A percentile compares a stretch with the other conserved stretches of the same genome.
Conservation (phyloP, 805 yeast species). For the Lipomyces orientalis region DNA sequence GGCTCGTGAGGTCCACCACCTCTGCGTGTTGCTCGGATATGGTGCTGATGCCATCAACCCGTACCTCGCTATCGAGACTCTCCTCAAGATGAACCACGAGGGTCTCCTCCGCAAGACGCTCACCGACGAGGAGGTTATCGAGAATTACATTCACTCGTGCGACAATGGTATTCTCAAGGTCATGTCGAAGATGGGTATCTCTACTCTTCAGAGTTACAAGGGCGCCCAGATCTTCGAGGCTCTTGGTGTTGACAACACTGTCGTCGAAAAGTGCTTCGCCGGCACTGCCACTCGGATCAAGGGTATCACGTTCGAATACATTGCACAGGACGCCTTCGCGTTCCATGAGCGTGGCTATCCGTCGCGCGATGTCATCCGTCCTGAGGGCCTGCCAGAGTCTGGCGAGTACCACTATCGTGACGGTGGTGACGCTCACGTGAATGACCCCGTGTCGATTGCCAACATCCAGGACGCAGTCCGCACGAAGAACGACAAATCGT, state of each 20-base stretch:
- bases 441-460: constrained; percentile 94
- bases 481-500: constrained; percentile 92
- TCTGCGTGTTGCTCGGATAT: constrained; percentile 91
- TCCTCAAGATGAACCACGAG: constrained; percentile 82
- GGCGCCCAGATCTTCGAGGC: constrained; percentile 99
- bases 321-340: constrained; percentile 95
- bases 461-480: constrained; percentile 97
- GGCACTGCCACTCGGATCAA: constrained; percentile 97
- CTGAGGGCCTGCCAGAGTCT: constrained; percentile 82
- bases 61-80: constrained; percentile 87
- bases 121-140: constrained; percentile 64
- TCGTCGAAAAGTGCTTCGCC: constrained; percentile 91
- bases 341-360: constrained; percentile 94
- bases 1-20: constrained; percentile 96
- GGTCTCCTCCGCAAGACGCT: constrained; percentile 59
- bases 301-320: constrained; percentile 93
- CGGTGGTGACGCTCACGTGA: constrained; percentile 95
- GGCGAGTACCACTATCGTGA: constrained; percentile 99
- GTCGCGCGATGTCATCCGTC: constrained; percentile 68
- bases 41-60: constrained; percentile 98
- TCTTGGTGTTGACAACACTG: constrained; percentile 92
- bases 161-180: constrained; percentile 94
- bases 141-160: constrained; percentile 81
- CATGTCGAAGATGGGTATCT: constrained; percentile 99
- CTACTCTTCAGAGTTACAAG: constrained; percentile 96